Base-by-base conservation (phyloP, 106 monocot species). In the Amphibolis antarctica region DNA sequence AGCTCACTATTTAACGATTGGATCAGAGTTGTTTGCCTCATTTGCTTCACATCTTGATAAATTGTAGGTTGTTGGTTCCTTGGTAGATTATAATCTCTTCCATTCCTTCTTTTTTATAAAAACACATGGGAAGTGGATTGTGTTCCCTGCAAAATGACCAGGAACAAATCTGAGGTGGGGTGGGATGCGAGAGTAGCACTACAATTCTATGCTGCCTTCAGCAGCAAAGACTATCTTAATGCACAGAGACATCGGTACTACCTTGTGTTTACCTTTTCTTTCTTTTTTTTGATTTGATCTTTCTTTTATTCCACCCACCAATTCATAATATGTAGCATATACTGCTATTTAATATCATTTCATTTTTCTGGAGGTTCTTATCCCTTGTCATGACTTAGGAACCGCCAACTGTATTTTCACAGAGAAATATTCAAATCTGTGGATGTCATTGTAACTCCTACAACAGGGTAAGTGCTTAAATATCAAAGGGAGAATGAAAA, bases 381-480 rank as follows among this genome's bases (percentile, higher is more conserved):
- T 53, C 22, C n/a, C 21, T 53, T 53, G 23, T 24, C 26, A 28
- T 28, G 25, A 3, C 20, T 42, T 71, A 92, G 92, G 73, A 88
- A 80, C 50, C 84, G 92, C 15, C 92, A 92, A 63, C 82, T 80
- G 80, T 71, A 85, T 49, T 85, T 92, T 51, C 88, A 92, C 57
- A 78, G 74, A 15, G 71, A 82, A 53, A 92, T 92, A 45, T 88
- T 92, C 55, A 74, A 78, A 78, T 65, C 0, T 1, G 88, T 84
- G 18, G 88, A 92, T 76, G 88, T 85, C 14, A 92, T 92, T 60
- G 92, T 88, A 70, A 84, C 88, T 29, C 92, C 92, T n/a, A 92
- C 82, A 55, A 88, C 88, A 12, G 92, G 88, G 92, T 92, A 88
- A 66, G 49, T 52, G 18, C 12, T 2, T 7, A 36, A 36, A 36